A percentile compares a stretch with the other conserved stretches of the same genome.
Evolutionary conservation across 202 grass and related monocot species (phyloP).

Genomic region (Musa balbisiana): DNA sequence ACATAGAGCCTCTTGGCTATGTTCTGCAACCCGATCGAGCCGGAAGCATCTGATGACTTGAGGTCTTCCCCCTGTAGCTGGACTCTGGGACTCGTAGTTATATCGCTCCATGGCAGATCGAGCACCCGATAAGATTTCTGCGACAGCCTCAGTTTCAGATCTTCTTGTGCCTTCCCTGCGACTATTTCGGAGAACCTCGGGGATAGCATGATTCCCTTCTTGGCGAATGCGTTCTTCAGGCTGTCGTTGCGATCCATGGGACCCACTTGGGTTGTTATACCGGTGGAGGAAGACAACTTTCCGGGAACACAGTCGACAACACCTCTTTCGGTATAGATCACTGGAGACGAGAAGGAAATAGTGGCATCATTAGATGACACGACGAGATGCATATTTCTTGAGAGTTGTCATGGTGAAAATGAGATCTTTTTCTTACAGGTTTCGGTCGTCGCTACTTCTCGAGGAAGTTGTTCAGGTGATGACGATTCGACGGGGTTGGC

Average conservation of each 20-base stretch:
- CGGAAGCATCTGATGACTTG: background rate
- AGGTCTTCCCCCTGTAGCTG: constrained; percentile 32
- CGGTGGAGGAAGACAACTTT: background rate
- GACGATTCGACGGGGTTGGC: constrained; percentile 21
- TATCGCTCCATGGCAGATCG: constrained; percentile 41
- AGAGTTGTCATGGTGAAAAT: too few relatives aligned
- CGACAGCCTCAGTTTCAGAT: constrained; percentile 62
- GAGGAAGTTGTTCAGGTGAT: constrained; percentile 26
- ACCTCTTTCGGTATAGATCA: background rate
- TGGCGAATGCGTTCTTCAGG: constrained; percentile 35
- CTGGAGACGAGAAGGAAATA: background rate
- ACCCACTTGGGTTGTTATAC: background rate
- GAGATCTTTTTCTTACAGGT: background rate
- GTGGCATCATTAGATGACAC: background rate
- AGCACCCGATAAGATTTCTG: constrained; percentile 59
- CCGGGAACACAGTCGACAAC: background rate
- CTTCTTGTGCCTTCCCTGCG: constrained; percentile 56
- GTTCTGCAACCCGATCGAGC: constrained; percentile 10
- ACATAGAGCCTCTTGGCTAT: constrained; percentile 32
- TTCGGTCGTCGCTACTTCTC: constrained; percentile 10
- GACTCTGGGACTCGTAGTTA: constrained; percentile 28
- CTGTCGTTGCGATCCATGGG: constrained; percentile 32
- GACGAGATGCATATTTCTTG: background rate
- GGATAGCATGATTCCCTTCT: constrained; percentile 48
- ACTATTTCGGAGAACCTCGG: constrained; percentile 83